phyloP scores from a whole-genome alignment of 768 basidiomycete genomes.

The Boletales sp. region DNA sequence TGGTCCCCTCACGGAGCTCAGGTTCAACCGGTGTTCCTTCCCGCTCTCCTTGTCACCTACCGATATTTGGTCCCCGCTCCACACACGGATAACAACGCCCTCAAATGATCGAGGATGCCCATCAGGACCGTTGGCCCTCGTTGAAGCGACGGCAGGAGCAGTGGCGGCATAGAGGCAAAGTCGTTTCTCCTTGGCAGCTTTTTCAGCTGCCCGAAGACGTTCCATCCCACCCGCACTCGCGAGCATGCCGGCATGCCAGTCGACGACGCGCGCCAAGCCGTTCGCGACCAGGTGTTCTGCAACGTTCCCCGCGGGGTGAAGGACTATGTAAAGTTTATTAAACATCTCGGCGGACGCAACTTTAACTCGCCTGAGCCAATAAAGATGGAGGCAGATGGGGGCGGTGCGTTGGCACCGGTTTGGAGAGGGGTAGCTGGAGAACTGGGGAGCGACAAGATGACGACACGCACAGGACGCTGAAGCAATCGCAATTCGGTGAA shows the following conservation, averaged over 20 bases:
- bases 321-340: conserved; percentile 38
- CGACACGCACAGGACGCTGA: conserved; percentile 72
- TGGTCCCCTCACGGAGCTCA: conserved; percentile 86
- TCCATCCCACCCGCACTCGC: conserved; percentile 83
- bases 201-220: conserved; percentile 81
- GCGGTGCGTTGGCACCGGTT: conserved; percentile 47
- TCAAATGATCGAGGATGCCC: conserved; percentile 62
- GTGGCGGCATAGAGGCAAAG: conserved; percentile 62
- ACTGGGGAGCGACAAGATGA: conserved; percentile 76
- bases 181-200: conserved; percentile 71
- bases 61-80: conserved; percentile 90
- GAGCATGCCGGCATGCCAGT: conserved; percentile 98
- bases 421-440: conserved; percentile 81
- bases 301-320: conserved; percentile 93
- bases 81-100: conserved; percentile 78
- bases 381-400: conserved; percentile 76
- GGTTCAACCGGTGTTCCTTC: conserved; percentile 78
- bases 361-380: conserved; percentile 71
- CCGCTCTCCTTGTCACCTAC: conserved; percentile 67
- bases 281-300: conserved; percentile 82
- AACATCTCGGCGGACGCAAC: background rate
- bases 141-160: conserved; percentile 31
- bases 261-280: conserved; percentile 88
- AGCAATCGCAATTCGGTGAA: conserved; percentile 89
- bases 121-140: conserved; percentile 48